A percentile compares a stretch with the other conserved stretches of the same genome.
These are phyloP conservation scores for Salinomyces thailandicus DNA, from an alignment of 2,329 filamentous ascomycete species.

Conservation along the genomic window DNA sequence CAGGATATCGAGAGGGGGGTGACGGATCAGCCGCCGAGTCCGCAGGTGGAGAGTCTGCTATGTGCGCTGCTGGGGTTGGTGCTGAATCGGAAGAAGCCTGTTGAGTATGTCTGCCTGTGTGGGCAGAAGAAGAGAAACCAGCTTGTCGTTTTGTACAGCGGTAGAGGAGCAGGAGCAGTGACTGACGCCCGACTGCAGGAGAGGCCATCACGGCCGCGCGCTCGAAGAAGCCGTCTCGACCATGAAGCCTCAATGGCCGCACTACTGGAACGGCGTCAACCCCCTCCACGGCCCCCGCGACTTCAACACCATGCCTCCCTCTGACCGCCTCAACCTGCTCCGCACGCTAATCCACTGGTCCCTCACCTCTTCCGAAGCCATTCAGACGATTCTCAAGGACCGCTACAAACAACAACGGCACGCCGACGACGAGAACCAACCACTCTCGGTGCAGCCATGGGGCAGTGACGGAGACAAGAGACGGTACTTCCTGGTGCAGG, in stretches of 20 bases:
- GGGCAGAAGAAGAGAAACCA: background rate
- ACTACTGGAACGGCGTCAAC: conserved; percentile 70
- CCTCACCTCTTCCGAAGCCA: conserved; percentile 72
- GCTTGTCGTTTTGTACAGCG: no score
- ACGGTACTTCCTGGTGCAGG: conserved; percentile 88
- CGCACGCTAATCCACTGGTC: conserved; percentile 80
- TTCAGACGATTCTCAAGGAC: conserved; percentile 73
- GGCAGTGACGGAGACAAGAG: conserved; percentile 82
- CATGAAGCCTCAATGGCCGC: conserved; percentile 81
- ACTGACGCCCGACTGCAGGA: conserved; percentile 42
- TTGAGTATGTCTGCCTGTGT: conserved; percentile 61
- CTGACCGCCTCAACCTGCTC: conserved; percentile 73
- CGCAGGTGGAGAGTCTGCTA: conserved; percentile 76
- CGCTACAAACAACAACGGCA: conserved; percentile 82
- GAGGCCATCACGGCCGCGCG: conserved; percentile 84
- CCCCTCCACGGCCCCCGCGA: conserved; percentile 69
- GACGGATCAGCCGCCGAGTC: conserved; percentile 64
- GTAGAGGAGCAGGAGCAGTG: background rate
- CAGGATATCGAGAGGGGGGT: conserved; percentile 90
- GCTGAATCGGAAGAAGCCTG: conserved; percentile 94
- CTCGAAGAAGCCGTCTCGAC: conserved; percentile 84
- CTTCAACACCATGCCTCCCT: conserved; percentile 73
- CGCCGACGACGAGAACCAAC: conserved; percentile 68
- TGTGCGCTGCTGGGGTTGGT: conserved; percentile 82
- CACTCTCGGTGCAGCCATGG: conserved; percentile 83